A percentile compares a stretch with the other conserved stretches of the same genome.
phyloP scores from a whole-genome alignment of 1,284 basidiomycete species.

The Sanghuangporus baumii region DNA sequence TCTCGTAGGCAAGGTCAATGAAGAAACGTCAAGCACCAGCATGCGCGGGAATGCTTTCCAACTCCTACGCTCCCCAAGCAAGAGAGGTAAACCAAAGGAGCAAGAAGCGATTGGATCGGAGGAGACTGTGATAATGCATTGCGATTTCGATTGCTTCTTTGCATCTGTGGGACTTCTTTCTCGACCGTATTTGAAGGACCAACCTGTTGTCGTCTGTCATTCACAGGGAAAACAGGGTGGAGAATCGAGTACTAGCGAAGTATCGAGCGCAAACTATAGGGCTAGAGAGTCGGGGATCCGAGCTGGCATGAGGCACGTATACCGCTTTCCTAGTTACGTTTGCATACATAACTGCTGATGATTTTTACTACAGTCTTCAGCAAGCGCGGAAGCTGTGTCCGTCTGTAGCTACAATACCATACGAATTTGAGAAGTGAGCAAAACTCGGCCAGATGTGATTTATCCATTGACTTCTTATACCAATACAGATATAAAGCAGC shows the following conservation, averaged over 20 bases:
- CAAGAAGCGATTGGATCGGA: constrained; percentile 29
- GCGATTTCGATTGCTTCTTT: constrained; percentile 98
- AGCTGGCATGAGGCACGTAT: constrained; percentile 86
- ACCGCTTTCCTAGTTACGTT: constrained; percentile 20
- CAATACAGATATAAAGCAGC: constrained; percentile 68
- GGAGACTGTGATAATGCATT: constrained; percentile 82
- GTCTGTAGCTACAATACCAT: constrained; percentile 77
- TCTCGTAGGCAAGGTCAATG: constrained; percentile 8
- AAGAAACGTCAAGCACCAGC: constrained; percentile 29
- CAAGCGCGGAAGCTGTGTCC: constrained; percentile 81
- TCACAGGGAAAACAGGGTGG: constrained; percentile 71
- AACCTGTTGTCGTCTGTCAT: constrained; percentile 93
- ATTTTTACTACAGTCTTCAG: constrained; percentile 54
- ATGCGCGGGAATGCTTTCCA: constrained; percentile 54
- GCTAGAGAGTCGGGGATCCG: constrained; percentile 83
- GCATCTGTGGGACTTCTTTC: constrained; percentile 83
- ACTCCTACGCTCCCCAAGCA: constrained; percentile 39
- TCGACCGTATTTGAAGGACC: constrained; percentile 75
- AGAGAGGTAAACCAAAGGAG: constrained; percentile 50
- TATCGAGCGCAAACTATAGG: constrained; percentile 93
- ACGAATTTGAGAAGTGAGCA: constrained; percentile 74
- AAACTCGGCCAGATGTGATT: background rate
- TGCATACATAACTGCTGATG: background rate
- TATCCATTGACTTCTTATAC: background rate
- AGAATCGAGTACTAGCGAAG: constrained; percentile 81